phyloP scores from a whole-genome alignment of 2,329 filamentous ascomycete genomes.

The Talaromyces marneffei region DNA sequence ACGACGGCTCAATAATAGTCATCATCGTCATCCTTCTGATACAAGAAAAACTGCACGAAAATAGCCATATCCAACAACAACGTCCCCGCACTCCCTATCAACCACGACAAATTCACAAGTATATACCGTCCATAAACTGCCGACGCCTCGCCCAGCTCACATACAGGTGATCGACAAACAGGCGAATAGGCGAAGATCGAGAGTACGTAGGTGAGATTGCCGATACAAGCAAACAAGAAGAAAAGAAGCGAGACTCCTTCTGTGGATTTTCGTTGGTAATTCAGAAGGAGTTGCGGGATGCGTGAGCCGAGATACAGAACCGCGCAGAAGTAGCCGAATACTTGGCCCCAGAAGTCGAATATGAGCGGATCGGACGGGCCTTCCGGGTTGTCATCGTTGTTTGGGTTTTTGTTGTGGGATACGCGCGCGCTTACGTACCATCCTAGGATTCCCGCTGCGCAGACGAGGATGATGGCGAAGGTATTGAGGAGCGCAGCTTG shows the following conservation, averaged over 20 bases:
- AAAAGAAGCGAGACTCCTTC: conserved; percentile 92
- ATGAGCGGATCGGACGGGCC: conserved; percentile 38
- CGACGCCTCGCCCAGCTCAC: conserved; percentile 59
- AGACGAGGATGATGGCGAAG: conserved; percentile 72
- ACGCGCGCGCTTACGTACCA: conserved; percentile 66
- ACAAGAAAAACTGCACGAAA: conserved; percentile 88
- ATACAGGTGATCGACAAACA: conserved; percentile 51
- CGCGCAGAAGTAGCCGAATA: conserved; percentile 92
- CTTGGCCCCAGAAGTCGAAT: conserved; percentile 74
- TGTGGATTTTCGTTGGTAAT: conserved; percentile 85
- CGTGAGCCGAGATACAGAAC: conserved; percentile 82
- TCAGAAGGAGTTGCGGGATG: conserved; percentile 83
- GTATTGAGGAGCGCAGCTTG: conserved; percentile 63
- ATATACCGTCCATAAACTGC: conserved; percentile 74
- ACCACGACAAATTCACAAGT: conserved; percentile 83
- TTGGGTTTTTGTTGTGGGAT: conserved; percentile 22
- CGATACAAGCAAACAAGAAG: conserved; percentile 92
- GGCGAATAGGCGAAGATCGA: conserved; percentile 89
- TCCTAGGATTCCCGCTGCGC: conserved; percentile 72
- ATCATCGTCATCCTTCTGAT: conserved; percentile 44
- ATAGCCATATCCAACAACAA: conserved; percentile 78
- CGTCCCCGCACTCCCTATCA: conserved; percentile 83
- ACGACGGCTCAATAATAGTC: not conserved
- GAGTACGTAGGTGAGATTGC: conserved; percentile 88
- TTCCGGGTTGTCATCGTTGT: not conserved